A percentile compares a stretch with the other conserved stretches of the same genome.
These are phyloP conservation scores for Kwoniella shandongensis DNA, from an alignment of 768 basidiomycete genomes.

Conservation along the genomic window DNA sequence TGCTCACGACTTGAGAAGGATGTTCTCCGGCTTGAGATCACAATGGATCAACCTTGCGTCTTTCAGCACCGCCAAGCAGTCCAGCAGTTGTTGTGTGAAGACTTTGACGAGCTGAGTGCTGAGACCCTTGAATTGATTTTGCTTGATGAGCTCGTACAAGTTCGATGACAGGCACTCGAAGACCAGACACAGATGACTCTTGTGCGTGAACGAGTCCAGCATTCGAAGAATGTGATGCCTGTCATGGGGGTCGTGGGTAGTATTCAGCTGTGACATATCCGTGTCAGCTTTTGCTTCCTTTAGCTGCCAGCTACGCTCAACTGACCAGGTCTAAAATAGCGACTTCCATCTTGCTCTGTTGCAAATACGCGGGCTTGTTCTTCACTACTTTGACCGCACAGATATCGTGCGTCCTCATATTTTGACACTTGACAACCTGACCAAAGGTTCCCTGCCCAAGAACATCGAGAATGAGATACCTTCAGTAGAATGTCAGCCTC, in stretches of 20 bases:
- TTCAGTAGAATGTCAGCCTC: conserved; percentile 45
- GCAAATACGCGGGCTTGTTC: conserved; percentile 99
- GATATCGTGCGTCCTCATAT: conserved; percentile 98
- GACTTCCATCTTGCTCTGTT: conserved; percentile 99
- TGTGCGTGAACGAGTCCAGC: conserved; percentile 94
- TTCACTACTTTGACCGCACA: conserved; percentile 99
- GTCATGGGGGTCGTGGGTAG: conserved; percentile 86
- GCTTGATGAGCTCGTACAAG: conserved; percentile 98
- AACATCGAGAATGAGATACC: conserved; percentile 95
- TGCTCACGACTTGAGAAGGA: conserved; percentile 85
- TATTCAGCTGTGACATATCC: conserved; percentile 73
- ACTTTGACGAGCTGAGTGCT: conserved; percentile 97
- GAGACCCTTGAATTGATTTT: conserved; percentile 97
- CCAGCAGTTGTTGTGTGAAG: conserved; percentile 92
- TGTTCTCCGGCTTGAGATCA: conserved; percentile 98
- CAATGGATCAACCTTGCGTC: conserved; percentile 96
- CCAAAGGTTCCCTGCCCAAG: conserved; percentile 98
- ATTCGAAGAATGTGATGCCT: conserved; percentile 95
- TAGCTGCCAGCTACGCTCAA: conserved; percentile 22
- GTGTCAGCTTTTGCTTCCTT: neutral
- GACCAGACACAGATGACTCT: conserved; percentile 92
- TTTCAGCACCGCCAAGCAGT: conserved; percentile 87
- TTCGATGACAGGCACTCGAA: conserved; percentile 97
- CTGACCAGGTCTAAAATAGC: conserved; percentile 91
- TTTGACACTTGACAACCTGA: conserved; percentile 99